These are phyloP conservation scores for Mycena floridula DNA, from an alignment of 768 basidiomycete genomes.

Conservation along the genomic window DNA sequence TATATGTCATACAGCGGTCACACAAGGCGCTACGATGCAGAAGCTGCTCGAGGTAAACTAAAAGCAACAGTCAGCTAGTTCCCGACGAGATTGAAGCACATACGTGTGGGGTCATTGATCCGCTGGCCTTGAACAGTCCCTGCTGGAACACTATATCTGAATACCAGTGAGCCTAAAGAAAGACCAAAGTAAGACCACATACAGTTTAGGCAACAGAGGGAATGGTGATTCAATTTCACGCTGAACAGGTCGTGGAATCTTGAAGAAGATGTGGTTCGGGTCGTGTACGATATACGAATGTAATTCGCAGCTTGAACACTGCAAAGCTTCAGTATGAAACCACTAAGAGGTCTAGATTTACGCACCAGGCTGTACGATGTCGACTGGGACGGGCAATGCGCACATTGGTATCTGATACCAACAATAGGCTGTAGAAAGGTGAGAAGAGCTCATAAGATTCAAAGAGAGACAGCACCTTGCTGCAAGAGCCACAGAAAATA, in stretches of 20 bases:
- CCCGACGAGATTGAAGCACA: constrained; percentile 4
- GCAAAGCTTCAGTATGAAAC: background rate
- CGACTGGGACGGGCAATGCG: constrained; percentile 76
- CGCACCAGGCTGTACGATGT: constrained; percentile 69
- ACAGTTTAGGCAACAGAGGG: constrained; percentile 71
- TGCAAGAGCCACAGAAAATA: constrained; percentile 55
- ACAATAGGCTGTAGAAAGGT: constrained; percentile 49
- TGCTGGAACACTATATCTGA: constrained; percentile 59
- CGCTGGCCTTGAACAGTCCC: constrained; percentile 42
- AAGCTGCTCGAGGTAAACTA: constrained; percentile 60
- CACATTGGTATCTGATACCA: constrained; percentile 85
- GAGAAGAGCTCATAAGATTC: background rate
- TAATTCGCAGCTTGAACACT: constrained; percentile 81
- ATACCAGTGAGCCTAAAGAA: constrained; percentile 7
- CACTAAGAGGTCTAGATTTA: constrained; percentile 5
- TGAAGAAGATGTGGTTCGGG: constrained; percentile 84
- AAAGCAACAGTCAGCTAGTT: background rate
- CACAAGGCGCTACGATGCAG: constrained; percentile 69
- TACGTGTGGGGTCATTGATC: constrained; percentile 52
- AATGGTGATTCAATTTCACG: constrained; percentile 43
- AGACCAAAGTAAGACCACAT: constrained; percentile 17
- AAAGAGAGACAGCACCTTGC: constrained; percentile 32
- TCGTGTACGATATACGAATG: constrained; percentile 78
- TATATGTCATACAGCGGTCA: constrained; percentile 78
- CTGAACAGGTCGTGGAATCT: constrained; percentile 75